Evolutionary conservation across 371 early-diverging fungal genomes (phyloP), one percentile per base, ranked within the genome.

Genomic region (Mucor saturninus): DNA sequence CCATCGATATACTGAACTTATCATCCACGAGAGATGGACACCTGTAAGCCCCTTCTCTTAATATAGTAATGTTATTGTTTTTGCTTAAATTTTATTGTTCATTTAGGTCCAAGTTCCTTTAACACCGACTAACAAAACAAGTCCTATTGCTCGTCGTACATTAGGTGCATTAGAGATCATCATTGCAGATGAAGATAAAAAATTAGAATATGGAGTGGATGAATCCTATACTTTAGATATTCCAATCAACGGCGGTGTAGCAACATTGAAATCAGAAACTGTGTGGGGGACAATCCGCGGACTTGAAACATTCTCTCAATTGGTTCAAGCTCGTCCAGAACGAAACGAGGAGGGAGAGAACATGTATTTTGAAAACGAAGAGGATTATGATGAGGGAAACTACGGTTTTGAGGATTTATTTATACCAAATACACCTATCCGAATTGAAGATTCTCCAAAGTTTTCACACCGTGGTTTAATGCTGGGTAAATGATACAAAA

Each of bases 201-300:
- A 73, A 21, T 72, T 86, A 32, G 76, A 65, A 40, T 67, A 68
- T 53, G 76, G 72, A 4, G 83, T 82, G n/a, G 79, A 83, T 68
- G 92, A 91, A 62, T 87, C 90, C 5, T 91, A 91, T 68, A 76
- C 66, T 6, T 67, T 91, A 15, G 74, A 81, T 39, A 76, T 91
- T 32, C 73, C 80, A 7, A 71, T 74, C 1, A 69, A 72, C n/a
- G 62, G 70, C 15, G 50, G 40, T 11, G 54, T 39, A 21, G 89
- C 84, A 1, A 68, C 67, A 14, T 79, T 93, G 30, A 74, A 67
- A 56, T 82, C 93, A 43, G 68, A 83, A 48, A 89, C 90, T 3
- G 74, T 89, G 35, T 93, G 86, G 79, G 94, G 94, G 6, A 90
- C 91, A 5, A 65, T 93, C 54, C 89, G 87, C 39, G 94, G 85